A percentile compares a stretch with the other conserved stretches of the same genome.
phyloP scores from a whole-genome alignment of 768 basidiomycete genomes.

The Macrocybe gigantea region DNA sequence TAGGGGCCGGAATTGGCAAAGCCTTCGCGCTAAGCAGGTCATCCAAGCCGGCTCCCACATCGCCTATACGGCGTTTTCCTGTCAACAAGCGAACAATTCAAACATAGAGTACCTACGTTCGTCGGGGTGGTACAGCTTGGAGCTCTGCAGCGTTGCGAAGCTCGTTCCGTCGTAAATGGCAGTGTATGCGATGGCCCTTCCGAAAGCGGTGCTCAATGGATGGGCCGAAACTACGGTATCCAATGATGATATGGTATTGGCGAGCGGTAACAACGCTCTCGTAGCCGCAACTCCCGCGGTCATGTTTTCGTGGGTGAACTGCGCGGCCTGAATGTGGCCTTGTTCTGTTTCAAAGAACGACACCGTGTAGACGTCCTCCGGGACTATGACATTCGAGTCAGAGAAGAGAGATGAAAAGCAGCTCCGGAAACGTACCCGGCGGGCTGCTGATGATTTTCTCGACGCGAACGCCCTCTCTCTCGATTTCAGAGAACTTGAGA shows the following conservation, averaged over 20 bases:
- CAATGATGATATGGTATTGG: slow-evolving; percentile 57
- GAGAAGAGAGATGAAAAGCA: not conserved
- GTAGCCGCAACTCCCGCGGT: slow-evolving; percentile 86
- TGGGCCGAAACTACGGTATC: slow-evolving; percentile 79
- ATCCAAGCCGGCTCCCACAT: slow-evolving; percentile 25
- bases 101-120: slow-evolving; percentile 27
- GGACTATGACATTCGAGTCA: slow-evolving; percentile 29
- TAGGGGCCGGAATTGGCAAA: slow-evolving; percentile 67
- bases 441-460: slow-evolving; percentile 38
- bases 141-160: slow-evolving; percentile 60
- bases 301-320: slow-evolving; percentile 78
- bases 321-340: slow-evolving; percentile 53
- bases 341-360: slow-evolving; percentile 52
- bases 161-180: slow-evolving; percentile 71
- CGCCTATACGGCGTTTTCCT: slow-evolving; percentile 9
- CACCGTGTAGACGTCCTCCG: slow-evolving; percentile 61
- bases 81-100: not conserved
- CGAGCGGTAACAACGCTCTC: slow-evolving; percentile 69
- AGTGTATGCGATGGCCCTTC: slow-evolving; percentile 74
- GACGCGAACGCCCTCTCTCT: slow-evolving; percentile 54
- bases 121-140: slow-evolving; percentile 41
- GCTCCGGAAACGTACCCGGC: slow-evolving; percentile 41
- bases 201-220: slow-evolving; percentile 69
- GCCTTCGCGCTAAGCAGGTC: slow-evolving; percentile 43
- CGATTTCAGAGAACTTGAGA: slow-evolving; percentile 63